Conservation (phyloP, 163 green algal species). For the Coccomyxa subellipsoidea region DNA sequence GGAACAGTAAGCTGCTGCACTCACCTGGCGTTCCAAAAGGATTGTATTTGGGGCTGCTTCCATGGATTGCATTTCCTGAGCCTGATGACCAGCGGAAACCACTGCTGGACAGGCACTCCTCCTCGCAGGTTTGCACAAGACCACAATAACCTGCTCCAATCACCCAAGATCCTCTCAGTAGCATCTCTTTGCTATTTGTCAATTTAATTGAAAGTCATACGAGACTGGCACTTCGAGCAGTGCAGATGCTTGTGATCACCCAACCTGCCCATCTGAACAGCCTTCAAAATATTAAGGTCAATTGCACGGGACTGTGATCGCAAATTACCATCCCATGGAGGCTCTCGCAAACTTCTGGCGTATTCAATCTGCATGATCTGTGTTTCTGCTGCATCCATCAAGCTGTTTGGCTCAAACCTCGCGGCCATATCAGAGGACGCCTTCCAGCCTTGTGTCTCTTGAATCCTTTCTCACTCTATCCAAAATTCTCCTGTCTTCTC, state of each 20-base stretch:
- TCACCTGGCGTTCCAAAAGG: not conserved
- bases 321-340: conserved; percentile 6
- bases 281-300: too few relatives aligned
- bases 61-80: not conserved
- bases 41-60: not conserved
- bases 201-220: too few relatives aligned
- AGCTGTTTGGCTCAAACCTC: not conserved
- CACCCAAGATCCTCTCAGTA: too few relatives aligned
- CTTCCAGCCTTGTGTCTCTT: too few relatives aligned
- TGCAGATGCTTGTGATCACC: too few relatives aligned
- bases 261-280: too few relatives aligned
- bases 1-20: not conserved
- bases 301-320: too few relatives aligned
- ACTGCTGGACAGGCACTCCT: not conserved
- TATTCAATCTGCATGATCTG: not conserved
- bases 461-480: too few relatives aligned
- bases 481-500: too few relatives aligned
- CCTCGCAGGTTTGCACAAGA: not conserved
- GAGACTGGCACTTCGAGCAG: too few relatives aligned
- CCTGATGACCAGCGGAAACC: not conserved
- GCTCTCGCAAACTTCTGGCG: not conserved
- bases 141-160: not conserved
- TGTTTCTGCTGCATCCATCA: not conserved
- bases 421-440: too few relatives aligned
- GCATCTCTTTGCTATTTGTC: too few relatives aligned